Base-by-base conservation (phyloP, 805 yeast species). In the Torulaspora maleeae region DNA sequence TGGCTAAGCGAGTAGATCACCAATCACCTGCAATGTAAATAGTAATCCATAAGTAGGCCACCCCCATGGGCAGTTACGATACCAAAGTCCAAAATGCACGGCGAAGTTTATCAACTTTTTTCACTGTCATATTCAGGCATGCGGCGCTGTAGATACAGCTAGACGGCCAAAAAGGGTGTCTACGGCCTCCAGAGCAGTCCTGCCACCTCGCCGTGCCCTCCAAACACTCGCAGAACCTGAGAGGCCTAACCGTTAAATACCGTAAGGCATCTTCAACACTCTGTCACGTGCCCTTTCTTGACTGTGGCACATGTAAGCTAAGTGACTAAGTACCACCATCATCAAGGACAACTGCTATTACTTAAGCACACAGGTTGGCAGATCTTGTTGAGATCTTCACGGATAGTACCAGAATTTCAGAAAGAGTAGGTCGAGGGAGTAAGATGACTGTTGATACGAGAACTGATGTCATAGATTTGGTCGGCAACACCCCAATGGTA, bases 401-500 rank as follows among this genome's bases (percentile, higher is more conserved):
- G 10, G 7, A 6, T 4, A 22, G 8, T 6, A 22, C 10, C 25
- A 22, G 25, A 8, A 6, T 8, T 22, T 6, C 3, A 8, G 25
- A 22, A 22, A 4, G 25, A 22, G 5, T 22, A 22, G 9, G 3
- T 22, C 8, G 40, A 16, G 13, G 2, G 20, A 13, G 16, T 19
- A 24, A 9, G 27, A 45, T 45, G 50, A 36, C 22, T 19, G 38
- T 45, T 11, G 65, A 60, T 44, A 53, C 57, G n/a, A 59, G 65
- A 54, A 53, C 56, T 37, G 71, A 77, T 58, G 80, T 82, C 42
- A 72, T 86, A 41, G 89, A 86, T 50, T 78, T 83, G 60, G 86
- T 86, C 52, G 95, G 95, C 43, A 81, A 86, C 74, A 86, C 95
- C 8, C 95, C 95, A 11, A 66, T 86, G 60, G 82, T 86, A 50